Base-by-base conservation (phyloP, 768 basidiomycete species). In the Auricularia sp. region DNA sequence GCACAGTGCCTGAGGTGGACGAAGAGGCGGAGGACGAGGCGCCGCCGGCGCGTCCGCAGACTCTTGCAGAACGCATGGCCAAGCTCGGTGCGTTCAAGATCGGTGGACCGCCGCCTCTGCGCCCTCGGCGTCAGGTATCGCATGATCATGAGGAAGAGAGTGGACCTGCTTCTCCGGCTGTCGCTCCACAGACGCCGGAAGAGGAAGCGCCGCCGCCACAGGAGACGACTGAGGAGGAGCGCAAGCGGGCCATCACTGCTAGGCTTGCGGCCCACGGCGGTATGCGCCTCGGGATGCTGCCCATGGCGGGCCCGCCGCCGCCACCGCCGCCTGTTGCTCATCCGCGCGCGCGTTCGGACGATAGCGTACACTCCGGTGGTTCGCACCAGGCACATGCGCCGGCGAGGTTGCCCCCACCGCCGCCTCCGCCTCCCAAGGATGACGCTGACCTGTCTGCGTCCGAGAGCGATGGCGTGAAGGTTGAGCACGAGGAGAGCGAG, bases 41-140 rank as follows among this genome's bases (percentile, higher is more conserved):
- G 8, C 80, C 78, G 23, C 70, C 73, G 11, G 67, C 74, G 2
- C 80, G 87, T 60, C 82, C 86, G 29, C 80, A 80, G 36, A 89
- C 89, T 1, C 90, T 97, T 43, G 92, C 93, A 1, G 93, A 96
- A 65, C 83, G 94, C n/a, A 95, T 97, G 93, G 93, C 93, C 1
- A 91, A 86, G 70, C 79, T 97, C 0, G 92, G 94, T 16, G 91
- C 90, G 3, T 87, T 96, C 71, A 84, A 83, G 66, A 88, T 94
- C 67, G 91, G 91, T 1, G 85, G 81, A 54, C 71, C 72, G 5
- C 87, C 87, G 16, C 83, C 78, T 78, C 1, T 73, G 77, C 18
- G 74, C 14, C n/a, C 6, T 68, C 47, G 47, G 6, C 47, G 47
- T 51, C 47, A 69, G 16, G 67, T 71, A 42, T 65, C 70, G 1